Evolutionary conservation across 768 basidiomycete genomes (phyloP), one percentile per base, ranked within the genome.

Genomic region (Trametes cubensis): DNA sequence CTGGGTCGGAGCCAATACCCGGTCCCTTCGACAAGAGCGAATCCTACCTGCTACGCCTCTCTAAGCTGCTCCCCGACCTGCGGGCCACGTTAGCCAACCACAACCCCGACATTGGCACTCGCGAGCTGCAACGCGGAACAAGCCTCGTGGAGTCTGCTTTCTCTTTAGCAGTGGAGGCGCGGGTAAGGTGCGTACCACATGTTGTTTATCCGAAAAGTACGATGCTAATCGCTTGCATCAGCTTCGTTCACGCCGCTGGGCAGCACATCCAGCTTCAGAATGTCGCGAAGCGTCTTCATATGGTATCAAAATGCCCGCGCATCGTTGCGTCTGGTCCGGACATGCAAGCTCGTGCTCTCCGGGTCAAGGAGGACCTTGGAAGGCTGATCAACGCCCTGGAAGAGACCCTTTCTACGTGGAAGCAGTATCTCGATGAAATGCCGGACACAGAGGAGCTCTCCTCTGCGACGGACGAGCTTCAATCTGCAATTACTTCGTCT

Each of bases 31-130:
- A 73, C n/a, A 85, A 79, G 69, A 75, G 77, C 42, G 89, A 94
- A 63, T 64, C 71, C 13, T 92, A 92, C 73, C 86, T 90, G 65
- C 72, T 81, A 54, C 84, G 87, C 25, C 76, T 95, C 10, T 80
- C 82, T 34, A 81, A 81, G 8, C 75, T 82, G 47, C 81, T 98
- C 56, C 88, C 92, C 5, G 77, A 78, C 6, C 77, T 98, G 28
- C 80, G 92, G 47, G 76, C 77, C 6, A 79, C 83, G 2, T 76
- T 94, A 25, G 77, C 82, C 7, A 73, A 79, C 48, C 96, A 98
- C 73, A 91, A 95, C 70, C 71, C 80, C 0, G 97, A 98, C 70
- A 68, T 98, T 49, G 81, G 84, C 11, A 94, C 92, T n/a, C 87
- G 90, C 15, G 96, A 98, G 61, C 78, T 98, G 18, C 88, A 89